Conservation (phyloP, 176 grass and related monocot genomes). For the Dactylis glomerata region DNA sequence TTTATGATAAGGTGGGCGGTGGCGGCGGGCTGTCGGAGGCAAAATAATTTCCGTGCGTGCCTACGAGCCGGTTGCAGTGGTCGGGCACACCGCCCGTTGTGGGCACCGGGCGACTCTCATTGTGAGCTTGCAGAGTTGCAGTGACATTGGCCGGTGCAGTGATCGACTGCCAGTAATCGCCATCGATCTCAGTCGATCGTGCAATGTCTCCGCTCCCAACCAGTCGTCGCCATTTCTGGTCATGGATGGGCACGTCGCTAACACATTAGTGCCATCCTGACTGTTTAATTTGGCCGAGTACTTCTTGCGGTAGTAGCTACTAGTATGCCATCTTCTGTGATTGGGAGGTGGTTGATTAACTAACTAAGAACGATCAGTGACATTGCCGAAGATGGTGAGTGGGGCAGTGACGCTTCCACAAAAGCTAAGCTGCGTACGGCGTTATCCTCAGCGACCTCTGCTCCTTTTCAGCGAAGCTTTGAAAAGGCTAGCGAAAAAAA, state of each 20-base stretch:
- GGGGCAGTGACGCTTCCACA: constrained; percentile 40
- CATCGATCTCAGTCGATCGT: neutral
- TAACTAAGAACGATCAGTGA: neutral
- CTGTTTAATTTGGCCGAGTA: neutral
- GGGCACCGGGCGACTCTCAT: neutral
- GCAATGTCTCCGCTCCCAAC: neutral
- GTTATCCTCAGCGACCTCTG: neutral
- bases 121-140: too few relatives aligned
- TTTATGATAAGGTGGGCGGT: too few relatives aligned
- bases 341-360: neutral
- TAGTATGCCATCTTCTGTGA: neutral
- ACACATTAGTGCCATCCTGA: neutral
- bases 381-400: neutral
- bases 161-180: too few relatives aligned
- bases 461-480: neutral
- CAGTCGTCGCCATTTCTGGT: neutral
- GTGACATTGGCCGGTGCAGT: too few relatives aligned
- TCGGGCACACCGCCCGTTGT: too few relatives aligned
- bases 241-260: neutral
- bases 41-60: too few relatives aligned
- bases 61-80: too few relatives aligned
- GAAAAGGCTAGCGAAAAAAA: neutral
- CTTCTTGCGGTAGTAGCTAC: too few relatives aligned
- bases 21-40: too few relatives aligned
- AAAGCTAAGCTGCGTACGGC: constrained; percentile 9